Evolutionary conservation across 208 protist genomes (phyloP).

Genomic region (Wallacemonas sp.): DNA sequence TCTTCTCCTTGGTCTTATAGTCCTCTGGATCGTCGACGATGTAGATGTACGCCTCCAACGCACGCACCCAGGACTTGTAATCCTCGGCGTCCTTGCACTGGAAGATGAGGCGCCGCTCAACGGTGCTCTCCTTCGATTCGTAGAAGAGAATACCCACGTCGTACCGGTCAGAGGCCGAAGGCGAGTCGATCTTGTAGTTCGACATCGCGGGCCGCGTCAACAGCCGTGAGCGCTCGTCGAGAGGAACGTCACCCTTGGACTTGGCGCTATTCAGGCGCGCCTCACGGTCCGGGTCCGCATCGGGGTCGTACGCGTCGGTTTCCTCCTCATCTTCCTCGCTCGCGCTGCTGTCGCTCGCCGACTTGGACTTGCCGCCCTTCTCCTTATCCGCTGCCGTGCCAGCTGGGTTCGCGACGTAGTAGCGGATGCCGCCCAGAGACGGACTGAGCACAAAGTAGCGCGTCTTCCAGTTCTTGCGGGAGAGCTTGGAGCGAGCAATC

Average conservation of each 20-base stretch:
- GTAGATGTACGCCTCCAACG: slow-evolving; percentile 40
- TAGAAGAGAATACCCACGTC: slow-evolving; percentile 43
- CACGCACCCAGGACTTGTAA: slow-evolving; percentile 24
- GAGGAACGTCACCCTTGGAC: slow-evolving; percentile 32
- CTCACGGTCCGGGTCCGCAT: slow-evolving; percentile 21
- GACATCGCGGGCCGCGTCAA: slow-evolving; percentile 35
- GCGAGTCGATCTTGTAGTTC: slow-evolving; percentile 28
- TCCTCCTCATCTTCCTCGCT: background rate
- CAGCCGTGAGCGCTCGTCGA: slow-evolving; percentile 33
- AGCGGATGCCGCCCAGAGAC: slow-evolving; percentile 24
- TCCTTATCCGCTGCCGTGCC: slow-evolving; percentile 2
- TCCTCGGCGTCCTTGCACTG: slow-evolving; percentile 32
- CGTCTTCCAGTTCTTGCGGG: slow-evolving; percentile 47
- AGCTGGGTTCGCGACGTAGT: slow-evolving; percentile 28
- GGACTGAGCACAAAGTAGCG: slow-evolving; percentile 39
- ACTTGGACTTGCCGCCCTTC: background rate
- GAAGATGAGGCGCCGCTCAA: slow-evolving; percentile 36
- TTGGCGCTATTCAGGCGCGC: slow-evolving; percentile 14
- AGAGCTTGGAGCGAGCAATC: slow-evolving; percentile 39
- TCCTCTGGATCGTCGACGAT: slow-evolving; percentile 40
- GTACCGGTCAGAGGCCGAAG: slow-evolving; percentile 15
- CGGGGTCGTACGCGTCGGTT: slow-evolving; percentile 16
- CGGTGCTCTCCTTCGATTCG: slow-evolving; percentile 22
- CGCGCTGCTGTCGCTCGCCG: background rate
- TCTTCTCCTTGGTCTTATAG: slow-evolving; percentile 19